Conservation (phyloP, 495 filamentous ascomycete species). For the Amphirosellinia nigrospora region DNA sequence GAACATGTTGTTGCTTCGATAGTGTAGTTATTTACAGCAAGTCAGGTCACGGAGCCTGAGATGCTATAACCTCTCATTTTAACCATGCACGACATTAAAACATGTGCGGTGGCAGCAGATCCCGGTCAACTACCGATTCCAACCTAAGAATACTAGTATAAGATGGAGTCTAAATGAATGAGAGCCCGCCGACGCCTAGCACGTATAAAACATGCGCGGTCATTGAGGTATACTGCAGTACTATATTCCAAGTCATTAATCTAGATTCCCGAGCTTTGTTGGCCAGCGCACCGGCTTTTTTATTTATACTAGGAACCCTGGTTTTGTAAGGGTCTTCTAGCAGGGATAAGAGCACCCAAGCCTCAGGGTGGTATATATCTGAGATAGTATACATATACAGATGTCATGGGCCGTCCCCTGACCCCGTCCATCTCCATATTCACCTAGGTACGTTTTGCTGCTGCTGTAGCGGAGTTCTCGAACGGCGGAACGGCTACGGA, state of each 20-base stretch:
- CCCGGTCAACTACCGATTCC: conserved; percentile 6
- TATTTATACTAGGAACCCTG: conserved; percentile 17
- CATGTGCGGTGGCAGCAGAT: neutral
- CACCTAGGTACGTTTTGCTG: neutral
- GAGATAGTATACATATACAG: conserved; percentile 7
- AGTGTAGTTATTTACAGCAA: no score
- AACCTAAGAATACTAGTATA: neutral
- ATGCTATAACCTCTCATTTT: neutral
- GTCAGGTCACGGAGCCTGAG: neutral
- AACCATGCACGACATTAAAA: conserved; percentile 22
- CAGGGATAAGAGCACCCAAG: conserved; percentile 3
- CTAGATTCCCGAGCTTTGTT: conserved; percentile 14
- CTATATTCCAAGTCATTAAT: neutral
- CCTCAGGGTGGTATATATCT: conserved; percentile 12
- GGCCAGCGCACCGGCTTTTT: neutral
- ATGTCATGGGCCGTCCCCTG: conserved; percentile 15
- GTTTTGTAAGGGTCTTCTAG: neutral
- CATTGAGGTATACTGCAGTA: neutral
- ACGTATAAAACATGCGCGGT: neutral
- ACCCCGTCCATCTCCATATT: conserved; percentile 2
- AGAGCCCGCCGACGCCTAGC: neutral
- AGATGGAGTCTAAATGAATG: neutral
- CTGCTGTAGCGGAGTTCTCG: conserved; percentile 1
- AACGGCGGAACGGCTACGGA: conserved; percentile 2
- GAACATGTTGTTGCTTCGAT: neutral